A percentile compares a stretch with the other conserved stretches of the same genome.
Conservation (phyloP, 2,329 filamentous ascomycete species). For the Fusarium sp. region DNA sequence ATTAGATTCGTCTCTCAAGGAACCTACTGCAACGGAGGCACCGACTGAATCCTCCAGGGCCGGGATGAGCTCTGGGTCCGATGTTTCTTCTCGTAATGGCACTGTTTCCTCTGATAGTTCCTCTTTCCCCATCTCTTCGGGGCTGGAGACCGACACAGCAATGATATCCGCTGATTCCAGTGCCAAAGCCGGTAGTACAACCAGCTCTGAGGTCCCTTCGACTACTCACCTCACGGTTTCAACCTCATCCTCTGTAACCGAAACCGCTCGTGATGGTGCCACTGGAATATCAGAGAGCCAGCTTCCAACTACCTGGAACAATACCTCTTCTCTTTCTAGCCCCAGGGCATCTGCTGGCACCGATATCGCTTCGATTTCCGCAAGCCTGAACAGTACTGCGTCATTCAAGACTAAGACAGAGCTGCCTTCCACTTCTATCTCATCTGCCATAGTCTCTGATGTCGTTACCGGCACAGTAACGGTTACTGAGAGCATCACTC, state of each 20-base stretch:
- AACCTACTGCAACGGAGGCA: conserved; percentile 8
- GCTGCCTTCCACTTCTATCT: not conserved
- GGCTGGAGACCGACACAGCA: not conserved
- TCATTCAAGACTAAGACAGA: not conserved
- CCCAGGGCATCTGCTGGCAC: conserved; percentile 1
- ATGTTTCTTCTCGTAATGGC: conserved; percentile 5
- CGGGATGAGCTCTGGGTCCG: not conserved
- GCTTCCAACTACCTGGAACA: not conserved
- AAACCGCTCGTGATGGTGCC: not conserved
- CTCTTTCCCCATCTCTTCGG: conserved; percentile 15
- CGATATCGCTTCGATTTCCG: not conserved
- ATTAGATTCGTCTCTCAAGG: conserved; percentile 21
- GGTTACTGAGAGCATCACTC: not conserved
- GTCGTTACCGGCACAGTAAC: conserved; percentile 1
- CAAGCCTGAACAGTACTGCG: not conserved
- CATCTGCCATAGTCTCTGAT: conserved; percentile 1
- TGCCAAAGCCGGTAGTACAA: conserved; percentile 33
- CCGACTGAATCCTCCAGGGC: conserved; percentile 1
- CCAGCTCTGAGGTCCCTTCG: conserved; percentile 19
- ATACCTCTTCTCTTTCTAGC: conserved; percentile 4
- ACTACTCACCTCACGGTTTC: conserved; percentile 6
- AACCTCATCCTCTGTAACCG: conserved; percentile 7
- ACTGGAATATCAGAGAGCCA: not conserved
- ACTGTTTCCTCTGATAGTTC: not conserved
- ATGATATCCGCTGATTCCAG: conserved; percentile 37